Base-by-base conservation (phyloP, 2,329 filamentous ascomycete genomes). In the Mycogone perniciosa region DNA sequence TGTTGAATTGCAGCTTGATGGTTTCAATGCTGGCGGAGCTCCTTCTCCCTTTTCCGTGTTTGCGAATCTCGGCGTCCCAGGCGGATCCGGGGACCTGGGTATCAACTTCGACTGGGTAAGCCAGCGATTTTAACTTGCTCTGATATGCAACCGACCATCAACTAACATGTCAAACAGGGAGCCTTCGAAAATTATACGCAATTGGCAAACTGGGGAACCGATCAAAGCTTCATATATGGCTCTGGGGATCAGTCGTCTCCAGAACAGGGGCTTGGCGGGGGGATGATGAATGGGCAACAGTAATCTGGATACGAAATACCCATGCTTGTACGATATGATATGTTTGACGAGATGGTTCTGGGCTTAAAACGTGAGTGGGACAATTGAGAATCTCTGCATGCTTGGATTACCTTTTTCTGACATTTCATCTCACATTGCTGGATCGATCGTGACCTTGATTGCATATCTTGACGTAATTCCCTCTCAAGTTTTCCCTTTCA, bases 51-150 rank as follows among this genome's bases (percentile, higher is more conserved):
- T 80, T 53, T 74, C 74, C 44, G 77, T 81, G 73, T 76, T 80
- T 54, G 72, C 70, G 13, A 76, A 69, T 44, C 60, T 76, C 49
- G 67, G 68, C 13, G 63, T 56, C 46, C 56, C 59, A 9, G 62
- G 57, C 8, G 49, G 56, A 31, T 60, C 60, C 7, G 55, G 75
- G 60, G 76, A 77, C 35, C 66, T 81, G 45, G 68, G 71, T 33
- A 64, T 69, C 40, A 79, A 76, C 44, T 79, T 82, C 60, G 78
- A 82, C 64, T 82, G 79, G 79, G 79, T 81, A 71, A 64, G 77
- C 60, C 43, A 42, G 8, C 2, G 30, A 7, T 35, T 10, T 7
- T 27, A 20, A 20, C 20, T 20, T 3, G 10, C 8, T 13, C 34
- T 29, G 20, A 26, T 8, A n/a, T 31, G 47, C 11, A 35, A 33